phyloP scores from a whole-genome alignment of 2,329 filamentous ascomycete species.

The Aspergillus brasiliensis region DNA sequence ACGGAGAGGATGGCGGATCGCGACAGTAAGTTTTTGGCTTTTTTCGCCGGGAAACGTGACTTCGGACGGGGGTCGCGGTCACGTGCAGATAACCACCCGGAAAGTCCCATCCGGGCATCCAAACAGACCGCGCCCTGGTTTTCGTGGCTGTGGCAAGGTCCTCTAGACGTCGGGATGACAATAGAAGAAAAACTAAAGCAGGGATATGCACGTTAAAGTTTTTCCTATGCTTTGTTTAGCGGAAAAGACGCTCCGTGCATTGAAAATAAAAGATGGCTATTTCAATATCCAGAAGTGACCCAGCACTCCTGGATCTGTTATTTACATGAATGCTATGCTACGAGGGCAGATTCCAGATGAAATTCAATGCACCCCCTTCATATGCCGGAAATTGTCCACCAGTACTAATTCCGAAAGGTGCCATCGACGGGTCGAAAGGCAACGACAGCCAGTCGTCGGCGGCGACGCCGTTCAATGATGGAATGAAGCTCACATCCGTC shows the following conservation, averaged over 20 bases:
- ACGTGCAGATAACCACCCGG: constrained; percentile 21
- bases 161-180: not conserved
- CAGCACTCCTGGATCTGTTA: not conserved
- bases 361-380: constrained; percentile 44
- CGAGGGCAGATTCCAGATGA: constrained; percentile 47
- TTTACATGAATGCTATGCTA: constrained; percentile 17
- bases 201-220: constrained; percentile 1
- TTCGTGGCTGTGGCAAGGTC: constrained; percentile 3
- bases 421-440: constrained; percentile 49
- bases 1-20: constrained; percentile 19
- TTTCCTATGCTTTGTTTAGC: not conserved
- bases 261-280: not conserved
- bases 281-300: not conserved
- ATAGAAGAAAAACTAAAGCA: not conserved
- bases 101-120: constrained; percentile 14
- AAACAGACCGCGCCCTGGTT: constrained; percentile 13
- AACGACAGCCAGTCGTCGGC: constrained; percentile 47
- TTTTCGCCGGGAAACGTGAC: constrained; percentile 29
- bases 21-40: constrained; percentile 24
- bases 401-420: constrained; percentile 43
- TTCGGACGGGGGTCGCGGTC: constrained; percentile 5
- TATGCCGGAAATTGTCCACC: constrained; percentile 43
- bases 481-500: constrained; percentile 31
- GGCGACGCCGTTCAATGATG: constrained; percentile 32
- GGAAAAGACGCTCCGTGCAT: not conserved